Evolutionary conservation across 441 rosid species (phyloP).

Genomic region (Pelargonium cotyledonis): DNA sequence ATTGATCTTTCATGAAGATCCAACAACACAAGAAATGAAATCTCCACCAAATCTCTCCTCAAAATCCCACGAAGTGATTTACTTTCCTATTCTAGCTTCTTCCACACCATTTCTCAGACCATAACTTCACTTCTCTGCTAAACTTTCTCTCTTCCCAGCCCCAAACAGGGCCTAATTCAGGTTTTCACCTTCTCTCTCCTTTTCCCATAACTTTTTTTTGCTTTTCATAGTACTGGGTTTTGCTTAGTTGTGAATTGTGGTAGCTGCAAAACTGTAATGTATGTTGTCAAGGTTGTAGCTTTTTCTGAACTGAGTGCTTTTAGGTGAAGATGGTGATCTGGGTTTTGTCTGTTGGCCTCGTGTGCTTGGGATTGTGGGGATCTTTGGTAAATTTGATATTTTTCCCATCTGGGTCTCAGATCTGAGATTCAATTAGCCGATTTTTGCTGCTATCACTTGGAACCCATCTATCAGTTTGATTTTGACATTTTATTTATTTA

Average conservation of each 20-base stretch:
- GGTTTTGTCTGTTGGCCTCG: slow-evolving; percentile 22
- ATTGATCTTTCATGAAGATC: slow-evolving; percentile 38
- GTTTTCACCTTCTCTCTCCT: slow-evolving; percentile 18
- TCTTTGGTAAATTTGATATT: slow-evolving; percentile 23
- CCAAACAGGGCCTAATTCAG: slow-evolving; percentile 11
- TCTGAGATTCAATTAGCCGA: slow-evolving; percentile 21
- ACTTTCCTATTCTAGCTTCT: slow-evolving; percentile 11
- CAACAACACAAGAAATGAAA: slow-evolving; percentile 13
- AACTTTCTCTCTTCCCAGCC: slow-evolving; percentile 5
- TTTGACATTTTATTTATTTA: slow-evolving; percentile 12
- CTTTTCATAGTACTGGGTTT: not conserved
- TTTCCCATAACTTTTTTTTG: not conserved
- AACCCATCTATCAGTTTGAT: slow-evolving; percentile 1
- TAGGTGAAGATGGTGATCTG: slow-evolving; percentile 24
- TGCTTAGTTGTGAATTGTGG: not conserved
- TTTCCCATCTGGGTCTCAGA: slow-evolving; percentile 24
- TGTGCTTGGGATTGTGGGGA: slow-evolving; percentile 25
- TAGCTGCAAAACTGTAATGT: not conserved
- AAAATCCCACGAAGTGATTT: slow-evolving; percentile 15
- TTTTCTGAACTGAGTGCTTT: slow-evolving; percentile 15
- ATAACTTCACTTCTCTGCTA: slow-evolving; percentile 15
- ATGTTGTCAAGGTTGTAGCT: not conserved
- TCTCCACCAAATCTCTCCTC: slow-evolving; percentile 18
- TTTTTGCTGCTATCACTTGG: slow-evolving; percentile 9
- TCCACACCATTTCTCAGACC: slow-evolving; percentile 18